phyloP scores from a whole-genome alignment of 176 grass and related monocot species.

The Aegilops bicornis region DNA sequence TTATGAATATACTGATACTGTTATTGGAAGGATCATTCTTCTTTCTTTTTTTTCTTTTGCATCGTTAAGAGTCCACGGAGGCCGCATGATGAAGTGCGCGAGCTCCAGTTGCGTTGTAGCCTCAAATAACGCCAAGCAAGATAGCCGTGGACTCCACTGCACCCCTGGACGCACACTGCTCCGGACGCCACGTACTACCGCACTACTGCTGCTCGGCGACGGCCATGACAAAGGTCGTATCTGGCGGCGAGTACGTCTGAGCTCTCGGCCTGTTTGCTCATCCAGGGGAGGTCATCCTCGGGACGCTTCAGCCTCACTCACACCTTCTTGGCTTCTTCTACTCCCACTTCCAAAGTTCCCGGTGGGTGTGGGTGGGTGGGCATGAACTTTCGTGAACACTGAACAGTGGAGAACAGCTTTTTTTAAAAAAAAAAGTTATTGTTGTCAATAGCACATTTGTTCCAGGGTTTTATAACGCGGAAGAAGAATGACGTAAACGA shows the following conservation, averaged over 20 bases:
- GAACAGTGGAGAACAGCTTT: not conserved
- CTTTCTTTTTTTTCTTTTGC: too few species aligned
- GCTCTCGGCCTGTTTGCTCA: not conserved
- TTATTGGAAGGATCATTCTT: too few species aligned
- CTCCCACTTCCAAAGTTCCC: not conserved
- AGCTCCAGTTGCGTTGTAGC: not conserved
- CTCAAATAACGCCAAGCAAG: not conserved
- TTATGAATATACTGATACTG: too few species aligned
- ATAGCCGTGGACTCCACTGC: not conserved
- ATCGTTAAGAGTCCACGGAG: not conserved
- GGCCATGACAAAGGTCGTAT: not conserved
- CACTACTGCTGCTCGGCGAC: not conserved
- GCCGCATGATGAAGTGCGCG: too few species aligned
- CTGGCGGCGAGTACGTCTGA: not conserved
- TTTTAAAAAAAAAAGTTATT: too few species aligned
- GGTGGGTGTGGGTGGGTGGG: not conserved
- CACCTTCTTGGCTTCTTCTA: not conserved
- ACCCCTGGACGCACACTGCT: not conserved
- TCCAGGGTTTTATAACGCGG: too few species aligned
- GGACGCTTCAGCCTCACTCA: not conserved
- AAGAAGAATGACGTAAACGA: too few species aligned
- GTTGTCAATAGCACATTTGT: too few species aligned
- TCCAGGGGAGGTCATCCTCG: not conserved
- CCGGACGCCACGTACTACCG: not conserved
- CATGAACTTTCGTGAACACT: not conserved